These are phyloP conservation scores for Neurospora intermedia DNA, from an alignment of 495 filamentous ascomycete species.

Conservation along the genomic window DNA sequence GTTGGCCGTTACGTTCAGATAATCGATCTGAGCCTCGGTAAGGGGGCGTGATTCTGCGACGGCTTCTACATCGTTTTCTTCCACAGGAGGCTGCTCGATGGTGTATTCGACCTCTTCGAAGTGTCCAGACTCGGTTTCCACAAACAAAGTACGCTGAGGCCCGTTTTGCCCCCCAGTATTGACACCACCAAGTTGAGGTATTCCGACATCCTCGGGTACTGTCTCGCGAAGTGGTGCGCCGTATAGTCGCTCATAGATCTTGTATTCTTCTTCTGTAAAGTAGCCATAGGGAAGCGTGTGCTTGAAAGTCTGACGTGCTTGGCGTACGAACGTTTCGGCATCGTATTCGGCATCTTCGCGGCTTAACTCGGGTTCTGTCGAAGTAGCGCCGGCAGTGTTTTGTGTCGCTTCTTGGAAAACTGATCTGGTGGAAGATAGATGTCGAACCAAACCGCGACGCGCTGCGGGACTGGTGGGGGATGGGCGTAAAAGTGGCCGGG, in stretches of 20 bases:
- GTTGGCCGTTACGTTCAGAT: constrained; percentile 34
- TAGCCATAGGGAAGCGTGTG: constrained; percentile 66
- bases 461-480: constrained; percentile 1
- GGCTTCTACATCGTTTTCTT: neutral
- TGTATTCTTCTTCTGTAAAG: constrained; percentile 57
- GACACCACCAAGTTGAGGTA: constrained; percentile 23
- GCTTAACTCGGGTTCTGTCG: constrained; percentile 2
- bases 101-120: constrained; percentile 49
- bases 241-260: constrained; percentile 71
- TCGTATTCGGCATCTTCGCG: constrained; percentile 13
- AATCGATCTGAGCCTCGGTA: constrained; percentile 15
- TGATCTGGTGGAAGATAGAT: constrained; percentile 29
- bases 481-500: constrained; percentile 11
- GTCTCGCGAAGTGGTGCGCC: constrained; percentile 54
- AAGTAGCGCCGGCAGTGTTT: neutral
- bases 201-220: constrained; percentile 44
- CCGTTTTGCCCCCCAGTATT: neutral
- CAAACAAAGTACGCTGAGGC: constrained; percentile 28
- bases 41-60: constrained; percentile 1
- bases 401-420: constrained; percentile 13
- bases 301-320: constrained; percentile 64
- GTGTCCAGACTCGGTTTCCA: constrained; percentile 47
- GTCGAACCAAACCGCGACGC: constrained; percentile 13
- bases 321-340: constrained; percentile 54
- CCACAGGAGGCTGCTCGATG: constrained; percentile 9